phyloP scores from a whole-genome alignment of 2,329 filamentous ascomycete species.

The Trichoderma sp. region DNA sequence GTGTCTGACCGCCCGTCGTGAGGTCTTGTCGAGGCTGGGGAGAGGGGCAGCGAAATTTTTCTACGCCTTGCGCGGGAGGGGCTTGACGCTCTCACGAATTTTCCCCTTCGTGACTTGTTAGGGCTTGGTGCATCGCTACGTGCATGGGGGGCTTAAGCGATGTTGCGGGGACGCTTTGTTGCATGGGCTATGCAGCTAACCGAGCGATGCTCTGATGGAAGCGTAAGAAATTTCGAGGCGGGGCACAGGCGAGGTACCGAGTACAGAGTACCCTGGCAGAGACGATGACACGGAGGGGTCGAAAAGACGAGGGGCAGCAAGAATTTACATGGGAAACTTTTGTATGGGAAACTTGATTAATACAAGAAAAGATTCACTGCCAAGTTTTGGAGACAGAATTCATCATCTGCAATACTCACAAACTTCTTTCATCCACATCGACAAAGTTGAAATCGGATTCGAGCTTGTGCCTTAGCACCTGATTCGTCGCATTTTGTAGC shows the following conservation, averaged over 20 bases:
- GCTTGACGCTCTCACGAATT: conserved; percentile 34
- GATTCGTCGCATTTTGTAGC: neutral
- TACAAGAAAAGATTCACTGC: neutral
- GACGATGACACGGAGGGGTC: conserved; percentile 2
- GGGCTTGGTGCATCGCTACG: conserved; percentile 42
- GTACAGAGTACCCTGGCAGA: neutral
- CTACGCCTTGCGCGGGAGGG: conserved; percentile 36
- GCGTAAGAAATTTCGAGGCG: conserved; percentile 28
- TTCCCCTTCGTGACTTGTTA: conserved; percentile 39
- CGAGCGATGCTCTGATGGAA: conserved; percentile 28
- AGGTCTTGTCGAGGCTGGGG: conserved; percentile 24
- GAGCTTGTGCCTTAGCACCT: neutral
- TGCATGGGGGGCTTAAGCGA: conserved; percentile 33
- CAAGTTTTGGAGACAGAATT: neutral
- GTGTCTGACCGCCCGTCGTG: conserved; percentile 32
- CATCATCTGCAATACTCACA: neutral
- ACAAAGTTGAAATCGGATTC: neutral
- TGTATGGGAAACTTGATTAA: neutral
- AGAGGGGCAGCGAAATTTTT: conserved; percentile 38
- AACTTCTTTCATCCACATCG: neutral
- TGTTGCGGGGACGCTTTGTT: conserved; percentile 30
- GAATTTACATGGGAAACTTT: neutral
- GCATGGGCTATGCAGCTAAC: conserved; percentile 33
- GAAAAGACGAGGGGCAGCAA: conserved; percentile 2
- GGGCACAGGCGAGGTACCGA: conserved; percentile 25